Base-by-base conservation (phyloP, 1,139 yeast species). In the Nakaseomyces nivariensis region DNA sequence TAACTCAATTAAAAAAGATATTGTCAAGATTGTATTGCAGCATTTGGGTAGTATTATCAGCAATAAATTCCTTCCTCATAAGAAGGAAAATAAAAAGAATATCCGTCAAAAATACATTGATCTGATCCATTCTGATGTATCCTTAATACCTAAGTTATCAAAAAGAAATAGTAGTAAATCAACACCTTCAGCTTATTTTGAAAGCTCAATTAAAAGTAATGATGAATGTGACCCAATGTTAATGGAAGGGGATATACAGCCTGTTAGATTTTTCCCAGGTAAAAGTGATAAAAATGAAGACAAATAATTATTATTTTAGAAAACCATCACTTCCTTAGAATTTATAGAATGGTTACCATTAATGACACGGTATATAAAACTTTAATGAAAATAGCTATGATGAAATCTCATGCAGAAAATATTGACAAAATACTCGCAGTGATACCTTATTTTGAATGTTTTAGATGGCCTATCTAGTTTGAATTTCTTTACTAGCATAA, bases 21-120 rank as follows among this genome's bases (percentile, higher is more conserved):
- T 89, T 32, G 73, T 85, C 49, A 80, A 77, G 63, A 73, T 82
- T 22, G 78, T 89, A 37, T 68, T 89, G 49, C 78, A 75, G 47
- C 95, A 89, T 60, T 74, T 94, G 1, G 96, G 96, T 5, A 79
- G 84, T 56, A 77, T 90, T 52, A 72, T 89, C 50, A 85, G 88
- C 37, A 89, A 88, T 67, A 87, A 86, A 66, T 74, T 88, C 58
- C 74, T 78, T 54, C 68, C 70, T 5, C 73, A 71, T 57, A 67
- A 62, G 49, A 68, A 63, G 49, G 74, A 71, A 52, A 58, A 59
- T 42, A 57, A 55, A 48, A 43, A 43, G 34, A 47, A 43, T 13
- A 43, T 43, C 22, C 25, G 34, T n/a, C 34, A 45, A 17, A 45
- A 41, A 11, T 41, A 41, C n/a, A 41, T 29, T 13, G 44, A 41